A percentile compares a stretch with the other conserved stretches of the same genome.
Conservation (phyloP, 768 basidiomycete genomes). For the Hypholoma fasciculare region DNA sequence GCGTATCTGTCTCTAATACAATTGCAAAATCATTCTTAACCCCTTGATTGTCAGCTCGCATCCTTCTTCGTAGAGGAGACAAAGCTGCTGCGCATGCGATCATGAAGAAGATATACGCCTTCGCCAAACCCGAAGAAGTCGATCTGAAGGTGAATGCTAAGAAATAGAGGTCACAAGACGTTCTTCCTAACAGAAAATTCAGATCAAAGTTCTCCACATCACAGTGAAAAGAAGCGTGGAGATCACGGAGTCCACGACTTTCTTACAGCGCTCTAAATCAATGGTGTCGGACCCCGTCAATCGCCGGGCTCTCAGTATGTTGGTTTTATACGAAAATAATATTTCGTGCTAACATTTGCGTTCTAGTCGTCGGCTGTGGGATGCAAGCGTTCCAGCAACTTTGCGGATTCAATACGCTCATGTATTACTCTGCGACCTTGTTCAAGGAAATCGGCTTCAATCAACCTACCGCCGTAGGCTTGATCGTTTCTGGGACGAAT, state of each 20-base stretch:
- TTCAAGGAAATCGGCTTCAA: constrained; percentile 82
- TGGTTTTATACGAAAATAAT: not conserved
- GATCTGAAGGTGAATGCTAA: constrained; percentile 52
- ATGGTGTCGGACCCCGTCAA: constrained; percentile 60
- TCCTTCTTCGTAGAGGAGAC: constrained; percentile 59
- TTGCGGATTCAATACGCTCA: constrained; percentile 82
- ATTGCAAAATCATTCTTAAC: not conserved
- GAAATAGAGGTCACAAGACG: not conserved
- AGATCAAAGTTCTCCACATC: constrained; percentile 60
- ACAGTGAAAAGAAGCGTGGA: constrained; percentile 63
- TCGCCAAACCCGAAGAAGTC: constrained; percentile 62
- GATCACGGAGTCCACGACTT: constrained; percentile 62
- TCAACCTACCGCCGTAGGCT: constrained; percentile 79
- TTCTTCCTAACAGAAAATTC: not conserved
- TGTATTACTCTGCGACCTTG: constrained; percentile 75
- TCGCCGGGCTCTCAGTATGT: constrained; percentile 67
- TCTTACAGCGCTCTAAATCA: constrained; percentile 52
- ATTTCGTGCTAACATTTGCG: not conserved
- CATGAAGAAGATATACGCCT: constrained; percentile 68
- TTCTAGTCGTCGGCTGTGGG: constrained; percentile 69
- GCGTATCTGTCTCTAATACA: constrained; percentile 21
- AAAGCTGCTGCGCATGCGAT: constrained; percentile 50
- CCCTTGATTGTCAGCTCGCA: constrained; percentile 38
- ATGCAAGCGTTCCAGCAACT: constrained; percentile 85
- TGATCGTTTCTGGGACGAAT: constrained; percentile 78